Conservation (phyloP, 352 stramenopile genomes). For the Thraustotheca clavata region DNA sequence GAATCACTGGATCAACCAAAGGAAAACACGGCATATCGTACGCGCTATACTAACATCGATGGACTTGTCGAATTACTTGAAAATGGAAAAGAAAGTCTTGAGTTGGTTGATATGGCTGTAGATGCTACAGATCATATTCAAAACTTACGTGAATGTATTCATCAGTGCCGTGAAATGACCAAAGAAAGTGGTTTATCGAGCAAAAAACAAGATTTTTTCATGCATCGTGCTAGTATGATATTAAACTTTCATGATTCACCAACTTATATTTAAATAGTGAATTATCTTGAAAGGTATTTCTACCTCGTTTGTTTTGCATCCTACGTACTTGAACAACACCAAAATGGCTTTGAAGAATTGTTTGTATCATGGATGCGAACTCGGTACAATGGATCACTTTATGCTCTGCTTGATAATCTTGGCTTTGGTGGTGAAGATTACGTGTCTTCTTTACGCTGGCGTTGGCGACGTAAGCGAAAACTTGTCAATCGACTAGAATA, state of each 20-base stretch:
- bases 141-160: constrained; percentile 78
- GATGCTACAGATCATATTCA: constrained; percentile 79
- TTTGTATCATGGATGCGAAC: constrained; percentile 83
- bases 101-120: constrained; percentile 61
- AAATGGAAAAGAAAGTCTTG: constrained; percentile 58
- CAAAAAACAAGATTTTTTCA: constrained; percentile 70
- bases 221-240: constrained; percentile 44
- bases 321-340: constrained; percentile 68
- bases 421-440: constrained; percentile 73
- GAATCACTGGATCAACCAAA: constrained; percentile 10
- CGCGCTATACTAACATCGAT: constrained; percentile 65
- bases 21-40: too few relatives aligned
- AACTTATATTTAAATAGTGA: constrained; percentile 31
- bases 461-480: constrained; percentile 81
- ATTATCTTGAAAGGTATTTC: constrained; percentile 86
- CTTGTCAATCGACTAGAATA: constrained; percentile 71
- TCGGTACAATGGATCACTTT: constrained; percentile 71
- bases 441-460: constrained; percentile 79
- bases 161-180: constrained; percentile 63
- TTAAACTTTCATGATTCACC: constrained; percentile 2
- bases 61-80: constrained; percentile 56
- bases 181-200: constrained; percentile 57
- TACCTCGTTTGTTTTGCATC: constrained; percentile 85
- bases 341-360: constrained; percentile 40
- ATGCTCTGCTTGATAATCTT: constrained; percentile 79